A percentile compares a stretch with the other conserved stretches of the same genome.
Evolutionary conservation across 768 basidiomycete genomes (phyloP).

Genomic region (Inosperma sp.): DNA sequence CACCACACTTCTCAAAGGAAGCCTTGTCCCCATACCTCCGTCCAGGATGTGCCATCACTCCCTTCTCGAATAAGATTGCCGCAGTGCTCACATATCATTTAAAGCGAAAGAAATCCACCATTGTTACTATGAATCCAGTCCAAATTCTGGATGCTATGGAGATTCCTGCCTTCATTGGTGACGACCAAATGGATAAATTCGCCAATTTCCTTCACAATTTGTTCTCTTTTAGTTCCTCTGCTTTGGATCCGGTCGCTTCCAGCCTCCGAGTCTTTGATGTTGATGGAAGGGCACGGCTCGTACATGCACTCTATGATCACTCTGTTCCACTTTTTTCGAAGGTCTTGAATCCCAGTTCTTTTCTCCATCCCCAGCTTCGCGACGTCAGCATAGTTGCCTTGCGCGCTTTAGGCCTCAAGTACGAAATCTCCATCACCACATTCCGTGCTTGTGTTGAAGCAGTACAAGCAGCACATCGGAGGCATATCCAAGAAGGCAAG

Average conservation of each 20-base stretch:
- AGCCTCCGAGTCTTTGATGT: neutral
- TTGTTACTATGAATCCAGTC: neutral
- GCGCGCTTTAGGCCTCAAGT: constrained; percentile 7
- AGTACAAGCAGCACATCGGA: neutral
- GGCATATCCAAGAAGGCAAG: neutral
- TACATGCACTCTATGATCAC: constrained; percentile 13
- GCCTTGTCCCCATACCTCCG: constrained; percentile 6
- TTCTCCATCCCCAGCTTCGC: neutral
- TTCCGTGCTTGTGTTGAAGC: constrained; percentile 11
- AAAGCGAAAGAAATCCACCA: neutral
- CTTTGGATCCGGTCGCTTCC: too few relatives aligned
- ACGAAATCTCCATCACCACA: constrained; percentile 3
- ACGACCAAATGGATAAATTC: too few relatives aligned
- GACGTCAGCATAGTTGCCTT: neutral
- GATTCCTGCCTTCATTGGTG: neutral
- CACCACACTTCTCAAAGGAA: neutral
- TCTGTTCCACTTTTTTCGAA: constrained; percentile 2
- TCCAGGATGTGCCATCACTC: neutral
- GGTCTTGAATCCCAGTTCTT: constrained; percentile 3
- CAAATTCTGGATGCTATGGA: neutral
- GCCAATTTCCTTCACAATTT: too few relatives aligned
- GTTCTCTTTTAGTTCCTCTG: too few relatives aligned
- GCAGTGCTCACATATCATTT: neutral
- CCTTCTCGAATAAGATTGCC: neutral
- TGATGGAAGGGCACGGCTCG: constrained; percentile 6